A percentile compares a stretch with the other conserved stretches of the same genome.
Evolutionary conservation across 306 rosid genomes (phyloP).

Genomic region (Ormosia semicastrata): DNA sequence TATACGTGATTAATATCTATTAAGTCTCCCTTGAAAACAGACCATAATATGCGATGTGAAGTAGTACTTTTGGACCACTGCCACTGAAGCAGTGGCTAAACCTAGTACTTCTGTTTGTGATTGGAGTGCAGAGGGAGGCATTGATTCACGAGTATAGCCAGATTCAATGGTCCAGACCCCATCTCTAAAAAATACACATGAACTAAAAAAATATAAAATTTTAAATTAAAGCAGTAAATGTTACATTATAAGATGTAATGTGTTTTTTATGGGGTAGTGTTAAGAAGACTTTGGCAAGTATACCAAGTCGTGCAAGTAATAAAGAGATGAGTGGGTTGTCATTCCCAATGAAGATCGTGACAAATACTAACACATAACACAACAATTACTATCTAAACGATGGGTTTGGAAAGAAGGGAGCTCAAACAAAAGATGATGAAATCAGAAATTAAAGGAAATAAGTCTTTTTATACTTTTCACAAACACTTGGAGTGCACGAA

Average conservation of each 20-base stretch:
- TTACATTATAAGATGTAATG: slow-evolving; percentile 25
- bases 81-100: not conserved
- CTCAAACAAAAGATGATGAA: too few species aligned
- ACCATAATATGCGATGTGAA: not conserved
- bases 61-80: slow-evolving; percentile 8
- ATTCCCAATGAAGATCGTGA: too few species aligned
- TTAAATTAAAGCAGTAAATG: slow-evolving; percentile 12
- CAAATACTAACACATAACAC: too few species aligned
- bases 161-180: slow-evolving; percentile 12
- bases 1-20: too few species aligned
- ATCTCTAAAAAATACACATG: not conserved
- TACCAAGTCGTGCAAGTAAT: too few species aligned
- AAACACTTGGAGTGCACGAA: too few species aligned
- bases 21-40: not conserved
- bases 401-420: too few species aligned
- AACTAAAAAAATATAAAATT: not conserved
- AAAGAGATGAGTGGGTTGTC: too few species aligned
- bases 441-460: too few species aligned
- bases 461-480: too few species aligned
- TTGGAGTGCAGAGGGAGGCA: slow-evolving; percentile 5
- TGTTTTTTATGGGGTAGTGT: slow-evolving; percentile 24
- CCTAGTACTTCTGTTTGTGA: slow-evolving; percentile 26
- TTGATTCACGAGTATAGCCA: not conserved
- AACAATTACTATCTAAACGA: too few species aligned
- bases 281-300: too few species aligned